Base-by-base conservation (phyloP, 768 basidiomycete species). In the Fistulinella prunicolor region DNA sequence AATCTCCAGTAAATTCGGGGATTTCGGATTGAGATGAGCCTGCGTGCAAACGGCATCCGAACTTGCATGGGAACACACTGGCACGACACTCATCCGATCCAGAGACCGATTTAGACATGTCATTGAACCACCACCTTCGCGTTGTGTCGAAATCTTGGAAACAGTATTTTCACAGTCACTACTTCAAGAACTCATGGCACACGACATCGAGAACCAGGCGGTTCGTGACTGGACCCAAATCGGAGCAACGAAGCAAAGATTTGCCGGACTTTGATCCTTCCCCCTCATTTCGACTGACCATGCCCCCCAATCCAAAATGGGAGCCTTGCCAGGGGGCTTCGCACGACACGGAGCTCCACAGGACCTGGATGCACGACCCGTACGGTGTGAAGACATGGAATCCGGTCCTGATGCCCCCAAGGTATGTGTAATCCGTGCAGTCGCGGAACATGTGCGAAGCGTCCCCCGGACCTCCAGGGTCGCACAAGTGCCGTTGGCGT, bases 361-460 rank as follows among this genome's bases (percentile, higher is more conserved):
- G 51, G 53, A 54, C 56, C 43, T 67, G 70, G 71, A 53, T 58
- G 49, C 51, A 64, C 38, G 65, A 70, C 45, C 12, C 35, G 62
- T 64, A 65, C 44, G 67, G 66, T 45, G 68, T 71, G 57, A 73
- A 67, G 59, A 69, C 67, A 29, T 79, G 72, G 68, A 68, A 74
- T 54, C 58, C 75, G 50, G 58, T 62, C 13, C 52, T 63, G 28
- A 68, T 64, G 39, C 36, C 61, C 19, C 53, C 70, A 3, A 66
- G 60, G 74, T 60, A 41, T 35, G 47, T 52, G 37, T 47, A 28
- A 30, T n/a, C 48, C 38, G 23, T 47, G 54, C 53, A 32, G 30
- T 53, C 13, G 28, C 39, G 44, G 43, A 38, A 16, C 51, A 48
- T 40, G 42, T 35, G 41, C 36, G 12, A 19, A 21, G n/a, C 16